Conservation (phyloP, 2,329 filamentous ascomycete species). For the Trichoderma brevicompactum region DNA sequence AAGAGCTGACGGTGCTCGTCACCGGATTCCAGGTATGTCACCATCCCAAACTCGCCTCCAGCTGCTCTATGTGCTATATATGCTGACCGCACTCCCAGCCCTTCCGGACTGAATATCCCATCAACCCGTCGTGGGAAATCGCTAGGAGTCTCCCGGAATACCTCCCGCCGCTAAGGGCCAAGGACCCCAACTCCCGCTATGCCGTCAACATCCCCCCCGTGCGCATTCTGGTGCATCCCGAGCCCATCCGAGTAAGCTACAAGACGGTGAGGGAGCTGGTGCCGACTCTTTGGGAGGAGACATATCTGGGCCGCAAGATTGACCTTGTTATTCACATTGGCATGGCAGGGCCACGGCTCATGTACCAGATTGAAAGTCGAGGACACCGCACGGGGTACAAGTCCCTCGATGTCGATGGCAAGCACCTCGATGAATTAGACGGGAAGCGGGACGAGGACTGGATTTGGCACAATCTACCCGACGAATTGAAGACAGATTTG, state of each 20-base stretch:
- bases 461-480: conserved; percentile 59
- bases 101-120: conserved; percentile 70
- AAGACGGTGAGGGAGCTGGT: conserved; percentile 65
- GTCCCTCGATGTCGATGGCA: conserved; percentile 70
- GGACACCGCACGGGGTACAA: conserved; percentile 75
- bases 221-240: conserved; percentile 66
- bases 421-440: conserved; percentile 56
- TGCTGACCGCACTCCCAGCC: conserved; percentile 56
- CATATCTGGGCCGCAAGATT: conserved; percentile 43
- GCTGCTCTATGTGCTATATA: background rate
- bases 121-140: conserved; percentile 84
- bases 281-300: conserved; percentile 62
- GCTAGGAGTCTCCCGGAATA: conserved; percentile 67
- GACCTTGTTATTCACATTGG: conserved; percentile 79
- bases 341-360: conserved; percentile 67
- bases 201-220: conserved; percentile 51
- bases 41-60: background rate
- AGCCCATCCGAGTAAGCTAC: conserved; percentile 74
- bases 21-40: conserved; percentile 64
- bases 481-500: conserved; percentile 61
- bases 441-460: conserved; percentile 53
- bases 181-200: conserved; percentile 42
- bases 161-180: conserved; percentile 58
- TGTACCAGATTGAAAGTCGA: conserved; percentile 72
- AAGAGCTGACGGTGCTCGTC: conserved; percentile 62